Percentiles rank a stretch among this genome's conserved stretches.
These are phyloP conservation scores for Rhizophagus clarus DNA, from an alignment of 192 early-diverging fungal genomes.

Conservation along the genomic window DNA sequence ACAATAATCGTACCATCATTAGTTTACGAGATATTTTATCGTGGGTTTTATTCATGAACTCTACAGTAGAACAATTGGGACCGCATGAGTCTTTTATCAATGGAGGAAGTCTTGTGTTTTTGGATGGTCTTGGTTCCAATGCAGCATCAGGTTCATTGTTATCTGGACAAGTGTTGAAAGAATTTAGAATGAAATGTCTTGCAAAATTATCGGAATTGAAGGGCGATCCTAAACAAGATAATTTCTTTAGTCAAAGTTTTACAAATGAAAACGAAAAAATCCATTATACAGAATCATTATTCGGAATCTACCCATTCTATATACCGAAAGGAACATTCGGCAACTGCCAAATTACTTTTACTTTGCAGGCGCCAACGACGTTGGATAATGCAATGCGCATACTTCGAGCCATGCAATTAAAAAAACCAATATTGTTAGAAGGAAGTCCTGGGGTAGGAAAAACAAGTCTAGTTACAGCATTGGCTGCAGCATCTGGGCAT, in stretches of 20 bases:
- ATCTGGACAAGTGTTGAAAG: conserved; percentile 47
- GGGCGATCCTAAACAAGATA: conserved; percentile 41
- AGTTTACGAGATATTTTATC: conserved; percentile 90
- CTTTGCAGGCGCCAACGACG: conserved; percentile 90
- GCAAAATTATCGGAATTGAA: conserved; percentile 48
- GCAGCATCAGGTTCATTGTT: conserved; percentile 56
- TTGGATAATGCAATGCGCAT: conserved; percentile 82
- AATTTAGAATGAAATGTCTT: conserved; percentile 53
- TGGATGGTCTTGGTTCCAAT: conserved; percentile 92
- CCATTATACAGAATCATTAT: conserved; percentile 33
- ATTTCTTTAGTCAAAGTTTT: conserved; percentile 36
- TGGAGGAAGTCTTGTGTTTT: conserved; percentile 87
- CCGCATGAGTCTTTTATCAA: conserved; percentile 68
- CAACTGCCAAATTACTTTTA: conserved; percentile 64
- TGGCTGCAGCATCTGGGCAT: conserved; percentile 82
- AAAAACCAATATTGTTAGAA: conserved; percentile 92
- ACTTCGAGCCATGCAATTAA: conserved; percentile 86
- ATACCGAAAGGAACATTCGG: conserved; percentile 65
- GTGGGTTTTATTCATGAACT: conserved; percentile 87
- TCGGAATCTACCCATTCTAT: conserved; percentile 83
- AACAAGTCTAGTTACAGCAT: conserved; percentile 82
- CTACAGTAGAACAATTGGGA: conserved; percentile 51
- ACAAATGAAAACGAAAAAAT: conserved; percentile 24
- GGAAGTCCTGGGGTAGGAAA: conserved; percentile 98
- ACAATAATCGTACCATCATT: conserved; percentile 59